Percentiles rank a stretch among this genome's conserved stretches.
phyloP scores from a whole-genome alignment of 345 rosid species.

The Pseudoturritis turrita region DNA sequence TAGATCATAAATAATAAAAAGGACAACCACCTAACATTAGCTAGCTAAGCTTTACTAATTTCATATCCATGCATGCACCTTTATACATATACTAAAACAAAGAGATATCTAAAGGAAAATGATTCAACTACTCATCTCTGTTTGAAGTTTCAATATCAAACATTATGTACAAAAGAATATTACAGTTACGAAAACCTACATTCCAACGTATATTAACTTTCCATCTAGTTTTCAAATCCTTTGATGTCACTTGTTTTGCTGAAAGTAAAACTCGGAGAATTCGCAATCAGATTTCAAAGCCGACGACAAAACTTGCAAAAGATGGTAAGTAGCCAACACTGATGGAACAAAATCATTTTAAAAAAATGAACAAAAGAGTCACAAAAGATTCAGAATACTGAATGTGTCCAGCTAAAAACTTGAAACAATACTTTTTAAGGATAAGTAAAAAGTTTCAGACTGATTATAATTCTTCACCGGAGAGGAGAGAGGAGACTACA shows the following conservation, averaged over 20 bases:
- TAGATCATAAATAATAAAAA: neutral
- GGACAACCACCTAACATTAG: neutral
- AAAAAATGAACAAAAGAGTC: neutral
- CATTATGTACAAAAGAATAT: neutral
- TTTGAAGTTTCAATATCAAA: neutral
- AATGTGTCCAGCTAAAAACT: conserved; percentile 8
- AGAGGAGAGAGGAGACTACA: neutral
- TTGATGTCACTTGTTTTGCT: neutral
- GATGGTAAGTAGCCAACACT: neutral
- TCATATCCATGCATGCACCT: no score
- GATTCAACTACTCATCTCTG: neutral
- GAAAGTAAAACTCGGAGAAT: neutral
- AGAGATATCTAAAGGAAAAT: neutral
- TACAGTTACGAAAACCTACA: neutral
- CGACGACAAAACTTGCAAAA: neutral
- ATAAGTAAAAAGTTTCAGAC: conserved; percentile 10
- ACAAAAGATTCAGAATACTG: conserved; percentile 2
- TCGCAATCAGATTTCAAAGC: neutral
- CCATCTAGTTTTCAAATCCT: neutral
- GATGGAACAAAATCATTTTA: neutral
- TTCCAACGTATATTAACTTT: neutral
- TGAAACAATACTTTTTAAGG: neutral
- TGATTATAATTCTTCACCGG: conserved; percentile 10
- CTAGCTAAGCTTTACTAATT: neutral
- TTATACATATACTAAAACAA: no score